A percentile compares a stretch with the other conserved stretches of the same genome.
phyloP scores from a whole-genome alignment of 1,139 yeast species.

The Williopsis jadinii region DNA sequence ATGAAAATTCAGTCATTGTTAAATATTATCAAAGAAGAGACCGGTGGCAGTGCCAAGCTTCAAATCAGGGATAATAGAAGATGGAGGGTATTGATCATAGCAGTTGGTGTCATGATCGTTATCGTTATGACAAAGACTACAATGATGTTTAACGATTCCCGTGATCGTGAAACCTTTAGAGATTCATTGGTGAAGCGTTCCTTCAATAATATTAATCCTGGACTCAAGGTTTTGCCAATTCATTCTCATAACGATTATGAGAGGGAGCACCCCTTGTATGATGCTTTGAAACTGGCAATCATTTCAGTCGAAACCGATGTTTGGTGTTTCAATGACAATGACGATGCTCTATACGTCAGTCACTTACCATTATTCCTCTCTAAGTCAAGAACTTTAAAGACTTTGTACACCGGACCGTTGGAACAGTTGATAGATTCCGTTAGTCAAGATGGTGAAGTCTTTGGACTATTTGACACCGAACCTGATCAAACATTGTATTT shows the following conservation, averaged over 20 bases:
- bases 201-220: too few relatives aligned
- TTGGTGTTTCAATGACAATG: slow-evolving; percentile 34
- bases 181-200: too few relatives aligned
- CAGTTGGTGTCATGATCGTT: too few relatives aligned
- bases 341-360: slow-evolving; percentile 50
- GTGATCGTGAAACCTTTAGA: too few relatives aligned
- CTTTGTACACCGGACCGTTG: slow-evolving; percentile 50
- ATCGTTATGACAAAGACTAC: too few relatives aligned
- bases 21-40: too few relatives aligned
- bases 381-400: slow-evolving; percentile 36
- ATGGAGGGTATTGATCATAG: too few relatives aligned
- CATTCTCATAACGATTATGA: slow-evolving; percentile 79
- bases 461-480: slow-evolving; percentile 37
- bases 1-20: too few relatives aligned
- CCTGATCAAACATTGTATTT: slow-evolving; percentile 36
- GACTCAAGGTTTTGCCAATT: slow-evolving; percentile 21
- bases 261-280: slow-evolving; percentile 54
- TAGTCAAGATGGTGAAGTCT: slow-evolving; percentile 4
- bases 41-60: too few relatives aligned
- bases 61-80: too few relatives aligned
- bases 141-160: too few relatives aligned
- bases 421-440: slow-evolving; percentile 37
- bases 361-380: slow-evolving; percentile 47
- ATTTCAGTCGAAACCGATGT: slow-evolving; percentile 67
- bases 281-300: slow-evolving; percentile 56